Evolutionary conservation across 768 basidiomycete species (phyloP).

Genomic region (Tylopilus balloui): DNA sequence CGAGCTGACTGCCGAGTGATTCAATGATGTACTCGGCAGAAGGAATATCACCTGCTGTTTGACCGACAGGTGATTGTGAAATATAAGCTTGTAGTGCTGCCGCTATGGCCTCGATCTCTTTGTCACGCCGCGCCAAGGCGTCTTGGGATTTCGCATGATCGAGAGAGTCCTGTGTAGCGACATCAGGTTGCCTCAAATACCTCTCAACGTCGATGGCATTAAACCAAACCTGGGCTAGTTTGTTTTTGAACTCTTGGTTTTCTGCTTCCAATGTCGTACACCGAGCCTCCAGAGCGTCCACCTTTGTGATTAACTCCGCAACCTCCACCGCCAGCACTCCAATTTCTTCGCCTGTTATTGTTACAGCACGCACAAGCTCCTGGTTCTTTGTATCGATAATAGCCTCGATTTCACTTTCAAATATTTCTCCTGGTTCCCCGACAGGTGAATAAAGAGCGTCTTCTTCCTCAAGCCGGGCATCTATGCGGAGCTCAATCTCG

Average conservation of each 20-base stretch:
- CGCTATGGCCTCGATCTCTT: slow-evolving; percentile 29
- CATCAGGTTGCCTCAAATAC: background rate
- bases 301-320: slow-evolving; percentile 30
- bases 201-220: background rate
- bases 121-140: slow-evolving; percentile 17
- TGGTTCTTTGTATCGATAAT: slow-evolving; percentile 23
- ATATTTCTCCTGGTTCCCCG: slow-evolving; percentile 12
- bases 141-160: slow-evolving; percentile 12
- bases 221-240: slow-evolving; percentile 25
- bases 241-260: slow-evolving; percentile 25
- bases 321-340: slow-evolving; percentile 29
- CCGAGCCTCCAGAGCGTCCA: slow-evolving; percentile 20
- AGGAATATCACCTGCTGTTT: slow-evolving; percentile 16
- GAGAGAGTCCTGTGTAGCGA: slow-evolving; percentile 11
- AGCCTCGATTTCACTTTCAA: slow-evolving; percentile 23
- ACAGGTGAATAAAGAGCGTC: slow-evolving; percentile 21
- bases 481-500: slow-evolving; percentile 30
- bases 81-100: slow-evolving; percentile 31
- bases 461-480: slow-evolving; percentile 28
- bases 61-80: slow-evolving; percentile 21
- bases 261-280: slow-evolving; percentile 24
- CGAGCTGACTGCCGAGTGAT: slow-evolving; percentile 22
- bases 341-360: slow-evolving; percentile 28
- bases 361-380: slow-evolving; percentile 14
- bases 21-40: slow-evolving; percentile 30